These are phyloP conservation scores for Chaetomiaceae sp. DNA, from an alignment of 2,329 filamentous ascomycete genomes.

Conservation along the genomic window DNA sequence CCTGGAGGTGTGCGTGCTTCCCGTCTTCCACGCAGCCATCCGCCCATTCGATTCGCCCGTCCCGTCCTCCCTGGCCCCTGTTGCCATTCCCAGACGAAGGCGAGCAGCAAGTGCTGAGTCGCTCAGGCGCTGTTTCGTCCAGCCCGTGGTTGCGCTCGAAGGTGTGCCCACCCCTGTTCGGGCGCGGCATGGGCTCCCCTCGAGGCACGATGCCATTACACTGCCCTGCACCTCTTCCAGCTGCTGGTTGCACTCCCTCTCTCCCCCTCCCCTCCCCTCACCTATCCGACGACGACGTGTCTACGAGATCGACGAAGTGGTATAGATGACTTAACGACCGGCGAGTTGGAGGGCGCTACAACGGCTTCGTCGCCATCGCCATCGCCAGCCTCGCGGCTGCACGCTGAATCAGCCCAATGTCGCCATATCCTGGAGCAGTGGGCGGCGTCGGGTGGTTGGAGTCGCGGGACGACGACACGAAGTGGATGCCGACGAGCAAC, in stretches of 20 bases:
- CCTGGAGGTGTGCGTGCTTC: conserved; percentile 8
- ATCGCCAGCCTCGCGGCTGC: conserved; percentile 28
- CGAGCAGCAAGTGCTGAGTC: conserved; percentile 34
- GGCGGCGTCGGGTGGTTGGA: conserved; percentile 30
- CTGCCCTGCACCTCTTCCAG: conserved; percentile 26
- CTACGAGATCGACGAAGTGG: conserved; percentile 30
- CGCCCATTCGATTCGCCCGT: conserved; percentile 12
- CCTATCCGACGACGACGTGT: conserved; percentile 30
- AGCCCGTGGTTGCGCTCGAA: conserved; percentile 37
- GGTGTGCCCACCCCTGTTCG: conserved; percentile 24
- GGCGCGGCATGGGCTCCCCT: conserved; percentile 7
- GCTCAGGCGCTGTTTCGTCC: conserved; percentile 43
- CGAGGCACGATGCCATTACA: conserved; percentile 23
- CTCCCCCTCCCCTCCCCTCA: conserved; percentile 26
- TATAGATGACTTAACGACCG: conserved; percentile 44
- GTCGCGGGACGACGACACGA: conserved; percentile 30
- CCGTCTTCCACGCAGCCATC: conserved; percentile 11
- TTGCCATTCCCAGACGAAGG: conserved; percentile 33
- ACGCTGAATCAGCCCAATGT: conserved; percentile 26
- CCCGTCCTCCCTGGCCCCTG: conserved; percentile 23
- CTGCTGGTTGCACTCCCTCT: conserved; percentile 20
- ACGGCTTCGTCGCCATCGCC: conserved; percentile 32
- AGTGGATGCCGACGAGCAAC: conserved; percentile 14
- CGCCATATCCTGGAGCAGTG: conserved; percentile 25
- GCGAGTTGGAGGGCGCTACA: conserved; percentile 32